Evolutionary conservation across 306 rosid genomes (phyloP), one percentile per base, ranked within the genome.

Genomic region (Nissolia schottii): DNA sequence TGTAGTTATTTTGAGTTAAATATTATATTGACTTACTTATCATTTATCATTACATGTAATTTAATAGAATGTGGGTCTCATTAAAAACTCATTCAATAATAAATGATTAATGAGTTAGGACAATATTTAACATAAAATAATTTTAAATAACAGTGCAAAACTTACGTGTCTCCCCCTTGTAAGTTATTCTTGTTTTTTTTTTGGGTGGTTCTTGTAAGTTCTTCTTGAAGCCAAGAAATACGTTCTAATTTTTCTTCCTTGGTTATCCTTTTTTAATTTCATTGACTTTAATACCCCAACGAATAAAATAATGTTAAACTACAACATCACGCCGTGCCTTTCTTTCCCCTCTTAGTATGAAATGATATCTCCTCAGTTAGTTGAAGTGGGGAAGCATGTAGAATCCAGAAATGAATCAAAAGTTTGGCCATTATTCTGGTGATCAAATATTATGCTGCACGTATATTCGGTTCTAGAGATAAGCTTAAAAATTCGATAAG

Each of bases 401-500:
- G 11, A 55, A 55, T 55, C n/a, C n/a, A 27, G 4, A 24, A 43
- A 29, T 3, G 6, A 32, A 7, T 32, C 29, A 16, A 18, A 18
- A 62, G 71, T 45, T 45, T 45, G 51, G 20, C 51, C 18, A 45
- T 1, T 15, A 45, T 45, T 19, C 19, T 11, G 20, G 14, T 22
- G 49, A 35, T 13, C 49, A 22, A 37, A 18, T 22, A 22, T 22
- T 16, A 65, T 16, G 43, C 71, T 38, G 5, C 28, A 46, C 41
- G n/a, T 50, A 61, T 74, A 74, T 73, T 73, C 70, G 3, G 20
- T 73, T 14, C 7, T 24, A 37, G 65, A 64, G 78, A 74, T 50
- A 23, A 50, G 64, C 3, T 50, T 10, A 6, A 49, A 46, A 34
- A 24, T 14, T 73, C 10, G 7, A 49, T 2, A 18, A 14, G 25